Percentiles rank a stretch among this genome's conserved stretches.
These are phyloP conservation scores for Xanthoceras sorbifolium DNA, from an alignment of 345 rosid genomes.

Conservation along the genomic window DNA sequence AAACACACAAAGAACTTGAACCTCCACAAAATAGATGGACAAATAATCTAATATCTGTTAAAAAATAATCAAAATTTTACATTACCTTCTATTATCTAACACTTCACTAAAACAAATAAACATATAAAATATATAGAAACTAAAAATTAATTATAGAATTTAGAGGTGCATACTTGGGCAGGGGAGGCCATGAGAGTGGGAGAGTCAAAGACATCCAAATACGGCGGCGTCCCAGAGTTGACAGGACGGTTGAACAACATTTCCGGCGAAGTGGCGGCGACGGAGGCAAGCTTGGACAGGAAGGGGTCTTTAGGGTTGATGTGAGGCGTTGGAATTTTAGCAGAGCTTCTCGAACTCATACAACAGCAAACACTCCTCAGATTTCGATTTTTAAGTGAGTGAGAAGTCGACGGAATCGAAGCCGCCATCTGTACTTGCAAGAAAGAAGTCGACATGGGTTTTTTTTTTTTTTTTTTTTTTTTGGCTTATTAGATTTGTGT, in stretches of 20 bases:
- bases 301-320: constrained; percentile 80
- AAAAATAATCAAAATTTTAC: not conserved
- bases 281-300: constrained; percentile 58
- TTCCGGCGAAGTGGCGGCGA: constrained; percentile 64
- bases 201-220: constrained; percentile 68
- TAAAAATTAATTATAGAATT: not conserved
- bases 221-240: constrained; percentile 61
- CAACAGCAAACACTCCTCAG: constrained; percentile 39
- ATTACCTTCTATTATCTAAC: too few species aligned
- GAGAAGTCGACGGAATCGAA: constrained; percentile 41
- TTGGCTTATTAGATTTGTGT: not conserved
- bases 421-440: constrained; percentile 47
- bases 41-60: not conserved
- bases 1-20: not conserved
- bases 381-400: constrained; percentile 31
- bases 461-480: not conserved
- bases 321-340: constrained; percentile 69
- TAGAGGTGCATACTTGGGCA: constrained; percentile 48
- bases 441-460: constrained; percentile 51
- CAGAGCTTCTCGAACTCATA: constrained; percentile 40
- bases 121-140: not conserved
- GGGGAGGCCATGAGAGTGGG: constrained; percentile 84
- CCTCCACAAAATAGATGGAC: not conserved
- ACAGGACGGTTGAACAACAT: constrained; percentile 47
- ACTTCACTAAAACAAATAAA: not conserved